Conservation (phyloP, 2,329 filamentous ascomycete genomes). For the Colletotrichum endophyticum region DNA sequence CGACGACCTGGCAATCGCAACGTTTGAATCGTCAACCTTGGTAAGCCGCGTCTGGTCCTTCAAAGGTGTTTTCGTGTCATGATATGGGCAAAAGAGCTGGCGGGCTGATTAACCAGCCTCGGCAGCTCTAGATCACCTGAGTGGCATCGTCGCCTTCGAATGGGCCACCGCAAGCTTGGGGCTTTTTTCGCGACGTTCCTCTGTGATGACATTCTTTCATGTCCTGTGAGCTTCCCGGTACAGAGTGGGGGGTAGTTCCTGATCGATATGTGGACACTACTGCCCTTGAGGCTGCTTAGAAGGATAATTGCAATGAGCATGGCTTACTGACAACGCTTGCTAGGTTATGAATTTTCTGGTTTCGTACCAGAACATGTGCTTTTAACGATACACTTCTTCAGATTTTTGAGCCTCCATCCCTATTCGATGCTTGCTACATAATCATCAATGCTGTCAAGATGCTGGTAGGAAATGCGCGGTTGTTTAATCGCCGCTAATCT, state of each 20-base stretch:
- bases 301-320: neutral
- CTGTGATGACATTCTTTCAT: neutral
- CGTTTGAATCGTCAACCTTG: neutral
- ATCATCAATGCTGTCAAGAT: neutral
- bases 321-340: neutral
- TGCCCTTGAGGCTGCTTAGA: neutral
- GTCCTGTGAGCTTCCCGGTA: neutral
- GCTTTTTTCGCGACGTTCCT: neutral
- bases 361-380: neutral
- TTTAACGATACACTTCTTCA: neutral
- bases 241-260: neutral
- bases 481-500: constrained; percentile 71
- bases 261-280: neutral
- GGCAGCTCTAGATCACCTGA: neutral
- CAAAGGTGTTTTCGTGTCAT: neutral
- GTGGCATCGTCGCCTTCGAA: neutral
- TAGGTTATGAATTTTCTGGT: neutral
- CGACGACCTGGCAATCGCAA: neutral
- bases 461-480: neutral
- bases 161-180: neutral
- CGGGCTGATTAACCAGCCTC: neutral
- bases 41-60: neutral
- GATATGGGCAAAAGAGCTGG: neutral
- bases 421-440: neutral
- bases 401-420: neutral